Conservation (phyloP, 2,329 filamentous ascomycete genomes). For the Diaporthe vaccinii region DNA sequence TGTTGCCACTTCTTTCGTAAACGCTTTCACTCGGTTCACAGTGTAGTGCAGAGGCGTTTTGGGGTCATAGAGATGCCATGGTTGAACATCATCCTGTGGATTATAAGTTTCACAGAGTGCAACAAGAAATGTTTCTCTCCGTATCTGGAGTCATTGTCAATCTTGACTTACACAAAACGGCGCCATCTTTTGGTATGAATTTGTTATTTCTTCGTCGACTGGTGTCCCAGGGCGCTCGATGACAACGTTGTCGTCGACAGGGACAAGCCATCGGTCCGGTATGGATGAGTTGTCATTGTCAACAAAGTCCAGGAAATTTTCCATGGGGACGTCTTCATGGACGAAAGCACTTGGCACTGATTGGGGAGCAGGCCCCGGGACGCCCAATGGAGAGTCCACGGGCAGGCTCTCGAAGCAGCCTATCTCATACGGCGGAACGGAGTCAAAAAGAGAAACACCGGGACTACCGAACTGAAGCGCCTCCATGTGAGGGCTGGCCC, state of each 20-base stretch:
- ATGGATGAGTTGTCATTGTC: too few species aligned
- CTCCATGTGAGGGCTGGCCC: too few species aligned
- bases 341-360: background rate
- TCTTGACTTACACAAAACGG: background rate
- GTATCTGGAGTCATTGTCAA: fast-evolving
- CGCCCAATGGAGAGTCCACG: background rate
- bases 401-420: background rate
- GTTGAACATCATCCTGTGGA: background rate
- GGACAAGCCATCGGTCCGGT: background rate
- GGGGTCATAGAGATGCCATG: conserved; percentile 14
- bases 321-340: background rate
- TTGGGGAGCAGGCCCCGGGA: background rate
- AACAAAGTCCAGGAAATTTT: background rate
- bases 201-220: background rate
- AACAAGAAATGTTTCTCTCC: background rate
- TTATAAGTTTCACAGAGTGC: background rate
- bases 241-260: background rate
- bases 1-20: background rate
- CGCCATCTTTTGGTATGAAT: conserved; percentile 11
- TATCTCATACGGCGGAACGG: background rate
- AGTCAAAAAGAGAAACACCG: background rate
- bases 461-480: background rate
- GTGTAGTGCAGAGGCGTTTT: background rate
- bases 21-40: background rate
- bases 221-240: background rate